A percentile compares a stretch with the other conserved stretches of the same genome.
phyloP scores from a whole-genome alignment of 495 filamentous ascomycete genomes.

The Oidiodendron maius region DNA sequence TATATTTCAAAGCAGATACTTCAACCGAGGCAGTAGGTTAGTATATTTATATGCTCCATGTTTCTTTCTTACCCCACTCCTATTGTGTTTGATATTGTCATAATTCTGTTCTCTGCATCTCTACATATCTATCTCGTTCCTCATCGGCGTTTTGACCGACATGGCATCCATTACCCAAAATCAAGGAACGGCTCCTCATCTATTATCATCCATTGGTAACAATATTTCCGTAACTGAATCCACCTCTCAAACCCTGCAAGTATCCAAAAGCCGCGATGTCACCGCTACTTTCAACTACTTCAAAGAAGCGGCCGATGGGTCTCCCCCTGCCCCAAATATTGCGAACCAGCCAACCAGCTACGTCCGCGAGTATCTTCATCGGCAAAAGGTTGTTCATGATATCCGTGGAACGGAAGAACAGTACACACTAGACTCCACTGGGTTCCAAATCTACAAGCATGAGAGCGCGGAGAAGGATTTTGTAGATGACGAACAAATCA shows the following conservation, averaged over 20 bases:
- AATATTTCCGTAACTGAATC: neutral
- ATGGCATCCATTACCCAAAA: neutral
- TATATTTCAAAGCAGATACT: conserved; percentile 3
- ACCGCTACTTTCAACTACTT: conserved; percentile 53
- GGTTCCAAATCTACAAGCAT: conserved; percentile 46
- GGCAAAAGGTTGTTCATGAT: conserved; percentile 38
- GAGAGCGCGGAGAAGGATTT: conserved; percentile 43
- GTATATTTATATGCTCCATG: neutral
- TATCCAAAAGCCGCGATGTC: conserved; percentile 31
- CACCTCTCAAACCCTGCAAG: neutral
- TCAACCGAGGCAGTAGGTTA: neutral
- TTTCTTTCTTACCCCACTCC: neutral
- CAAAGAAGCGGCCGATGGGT: conserved; percentile 54
- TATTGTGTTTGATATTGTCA: neutral
- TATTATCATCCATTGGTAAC: conserved; percentile 1
- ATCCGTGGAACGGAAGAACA: conserved; percentile 43
- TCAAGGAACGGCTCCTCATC: neutral
- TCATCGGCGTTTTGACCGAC: neutral
- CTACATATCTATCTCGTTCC: too few species aligned
- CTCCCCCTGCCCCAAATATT: conserved; percentile 43
- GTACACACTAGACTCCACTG: conserved; percentile 41
- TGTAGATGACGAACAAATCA: conserved; percentile 63
- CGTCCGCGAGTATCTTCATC: conserved; percentile 30
- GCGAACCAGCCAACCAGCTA: conserved; percentile 45
- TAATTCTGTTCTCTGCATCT: too few species aligned